These are phyloP conservation scores for Cutaneotrichosporon mucoides DNA, from an alignment of 1,284 basidiomycete genomes.

Conservation along the genomic window DNA sequence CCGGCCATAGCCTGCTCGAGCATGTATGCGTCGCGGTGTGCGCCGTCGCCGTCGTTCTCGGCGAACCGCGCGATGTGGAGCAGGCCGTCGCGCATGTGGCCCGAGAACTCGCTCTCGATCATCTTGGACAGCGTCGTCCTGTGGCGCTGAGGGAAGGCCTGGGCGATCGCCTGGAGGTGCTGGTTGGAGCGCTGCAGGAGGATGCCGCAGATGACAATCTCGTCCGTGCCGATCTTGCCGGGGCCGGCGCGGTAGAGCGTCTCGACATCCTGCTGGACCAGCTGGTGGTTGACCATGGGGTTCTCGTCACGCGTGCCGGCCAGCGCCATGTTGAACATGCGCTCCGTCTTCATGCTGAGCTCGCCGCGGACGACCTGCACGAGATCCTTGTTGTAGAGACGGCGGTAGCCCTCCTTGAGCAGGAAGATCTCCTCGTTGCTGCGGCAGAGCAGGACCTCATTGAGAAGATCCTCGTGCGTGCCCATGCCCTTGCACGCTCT, in stretches of 20 bases:
- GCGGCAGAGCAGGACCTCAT: conserved; percentile 45
- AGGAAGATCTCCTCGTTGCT: conserved; percentile 49
- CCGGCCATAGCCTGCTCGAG: conserved; percentile 46
- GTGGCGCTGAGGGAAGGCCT: conserved; percentile 42
- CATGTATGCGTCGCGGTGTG: conserved; percentile 42
- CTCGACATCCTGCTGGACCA: conserved; percentile 47
- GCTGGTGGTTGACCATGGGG: conserved; percentile 42
- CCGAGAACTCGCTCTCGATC: conserved; percentile 49
- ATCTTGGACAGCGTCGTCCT: conserved; percentile 35
- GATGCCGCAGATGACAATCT: conserved; percentile 49
- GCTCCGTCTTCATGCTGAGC: conserved; percentile 50
- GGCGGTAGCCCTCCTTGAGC: conserved; percentile 47
- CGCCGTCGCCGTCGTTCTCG: conserved; percentile 45
- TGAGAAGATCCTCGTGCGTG: conserved; percentile 49
- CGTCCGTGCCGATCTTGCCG: conserved; percentile 49
- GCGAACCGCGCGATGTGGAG: conserved; percentile 42
- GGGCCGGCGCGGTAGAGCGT: conserved; percentile 44
- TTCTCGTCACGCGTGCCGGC: conserved; percentile 46
- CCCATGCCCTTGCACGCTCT: conserved; percentile 46
- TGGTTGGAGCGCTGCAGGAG: conserved; percentile 43
- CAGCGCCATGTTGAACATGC: conserved; percentile 49
- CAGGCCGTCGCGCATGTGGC: conserved; percentile 48
- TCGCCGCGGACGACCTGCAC: conserved; percentile 43
- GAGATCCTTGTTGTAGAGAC: conserved; percentile 44
- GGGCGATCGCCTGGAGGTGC: conserved; percentile 45